Conservation (phyloP, 1,284 basidiomycete species). For the Pascua guehoae region DNA sequence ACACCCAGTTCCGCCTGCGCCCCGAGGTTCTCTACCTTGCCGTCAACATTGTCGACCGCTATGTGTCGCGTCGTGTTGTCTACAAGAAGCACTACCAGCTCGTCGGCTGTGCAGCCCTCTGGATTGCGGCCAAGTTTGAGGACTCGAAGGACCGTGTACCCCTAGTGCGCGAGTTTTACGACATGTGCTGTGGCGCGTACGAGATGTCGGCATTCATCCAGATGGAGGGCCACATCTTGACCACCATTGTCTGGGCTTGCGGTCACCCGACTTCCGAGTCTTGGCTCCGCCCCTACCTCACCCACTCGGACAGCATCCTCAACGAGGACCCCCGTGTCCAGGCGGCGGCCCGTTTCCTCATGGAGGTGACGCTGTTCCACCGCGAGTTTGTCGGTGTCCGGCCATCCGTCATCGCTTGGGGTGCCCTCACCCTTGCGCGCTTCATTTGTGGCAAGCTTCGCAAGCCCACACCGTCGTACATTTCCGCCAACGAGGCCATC, state of each 20-base stretch:
- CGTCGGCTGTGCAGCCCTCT: conserved; percentile 94
- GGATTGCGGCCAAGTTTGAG: conserved; percentile 99
- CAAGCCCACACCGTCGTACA: conserved; percentile 55
- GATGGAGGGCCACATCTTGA: conserved; percentile 92
- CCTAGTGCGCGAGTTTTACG: conserved; percentile 84
- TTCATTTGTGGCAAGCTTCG: conserved; percentile 76
- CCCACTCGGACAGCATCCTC: conserved; percentile 53
- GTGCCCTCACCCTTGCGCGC: conserved; percentile 81
- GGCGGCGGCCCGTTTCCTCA: conserved; percentile 91
- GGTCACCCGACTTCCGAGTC: conserved; percentile 98
- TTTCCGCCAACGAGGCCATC: conserved; percentile 31
- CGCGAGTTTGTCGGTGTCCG: conserved; percentile 85
- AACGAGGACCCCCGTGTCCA: conserved; percentile 84
- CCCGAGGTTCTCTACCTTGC: conserved; percentile 98
- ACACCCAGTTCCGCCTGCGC: conserved; percentile 91
- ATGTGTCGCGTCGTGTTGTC: conserved; percentile 95
- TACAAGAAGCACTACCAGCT: conserved; percentile 99
- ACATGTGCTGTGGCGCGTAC: conserved; percentile 92
- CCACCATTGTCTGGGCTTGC: conserved; percentile 91
- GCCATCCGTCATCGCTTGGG: conserved; percentile 82
- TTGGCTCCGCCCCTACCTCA: conserved; percentile 68
- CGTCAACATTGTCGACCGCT: conserved; percentile 98
- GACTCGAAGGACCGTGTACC: conserved; percentile 98
- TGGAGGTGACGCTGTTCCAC: conserved; percentile 97
- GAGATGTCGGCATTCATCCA: conserved; percentile 94